phyloP scores from a whole-genome alignment of 306 rosid genomes.

The Malus sieversii region DNA sequence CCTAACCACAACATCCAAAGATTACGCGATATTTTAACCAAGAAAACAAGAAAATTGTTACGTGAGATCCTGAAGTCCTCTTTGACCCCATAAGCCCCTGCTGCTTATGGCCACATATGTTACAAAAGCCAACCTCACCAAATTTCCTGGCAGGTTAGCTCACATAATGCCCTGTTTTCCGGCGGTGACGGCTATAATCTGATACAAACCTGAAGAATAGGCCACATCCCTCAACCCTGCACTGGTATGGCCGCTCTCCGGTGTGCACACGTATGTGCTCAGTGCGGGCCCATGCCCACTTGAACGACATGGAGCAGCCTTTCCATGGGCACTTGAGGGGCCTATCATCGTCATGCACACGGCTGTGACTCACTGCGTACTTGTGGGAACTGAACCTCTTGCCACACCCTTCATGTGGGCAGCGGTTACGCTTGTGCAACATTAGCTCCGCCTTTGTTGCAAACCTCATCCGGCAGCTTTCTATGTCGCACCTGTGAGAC shows the following conservation, averaged over 20 bases:
- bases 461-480: slow-evolving; percentile 83
- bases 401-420: slow-evolving; percentile 89
- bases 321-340: slow-evolving; percentile 98
- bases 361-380: slow-evolving; percentile 73
- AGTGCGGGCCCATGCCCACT: slow-evolving; percentile 99
- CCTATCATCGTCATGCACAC: slow-evolving; percentile 82
- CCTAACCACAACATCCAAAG: slow-evolving; percentile 26
- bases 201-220: slow-evolving; percentile 92
- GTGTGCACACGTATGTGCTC: slow-evolving; percentile 97
- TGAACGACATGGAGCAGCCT: slow-evolving; percentile 95
- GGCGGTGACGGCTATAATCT: slow-evolving; percentile 87
- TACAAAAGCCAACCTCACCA: slow-evolving; percentile 16
- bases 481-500: slow-evolving; percentile 64
- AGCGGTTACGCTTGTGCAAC: slow-evolving; percentile 72
- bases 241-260: slow-evolving; percentile 85
- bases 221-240: slow-evolving; percentile 83
- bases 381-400: slow-evolving; percentile 92
- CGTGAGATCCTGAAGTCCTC: slow-evolving; percentile 18
- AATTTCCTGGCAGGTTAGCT: slow-evolving; percentile 32
- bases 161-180: slow-evolving; percentile 83
- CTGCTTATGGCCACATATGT: slow-evolving; percentile 19
- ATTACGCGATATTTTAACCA: slow-evolving; percentile 9
- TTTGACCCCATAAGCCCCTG: slow-evolving; percentile 23
- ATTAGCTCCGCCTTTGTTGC: slow-evolving; percentile 52
- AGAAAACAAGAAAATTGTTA: background rate